These are phyloP conservation scores for Astrothelium macrocarpum DNA, from an alignment of 495 filamentous ascomycete species.

Conservation along the genomic window DNA sequence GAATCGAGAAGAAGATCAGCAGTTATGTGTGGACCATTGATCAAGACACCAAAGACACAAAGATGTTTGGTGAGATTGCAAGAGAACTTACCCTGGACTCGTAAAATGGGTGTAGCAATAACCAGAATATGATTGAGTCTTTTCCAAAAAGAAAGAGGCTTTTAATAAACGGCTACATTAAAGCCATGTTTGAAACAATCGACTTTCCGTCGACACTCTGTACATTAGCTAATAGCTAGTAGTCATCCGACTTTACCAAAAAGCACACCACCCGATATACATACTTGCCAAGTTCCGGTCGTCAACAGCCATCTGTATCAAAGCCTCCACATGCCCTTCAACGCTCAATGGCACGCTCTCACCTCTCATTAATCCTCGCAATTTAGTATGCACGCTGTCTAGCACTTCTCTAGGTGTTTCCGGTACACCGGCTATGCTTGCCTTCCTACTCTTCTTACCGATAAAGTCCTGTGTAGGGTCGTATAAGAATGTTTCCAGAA, in stretches of 20 bases:
- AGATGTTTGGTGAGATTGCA: neutral
- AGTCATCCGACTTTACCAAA: conserved; percentile 67
- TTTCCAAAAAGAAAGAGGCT: no score
- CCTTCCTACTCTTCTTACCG: conserved; percentile 56
- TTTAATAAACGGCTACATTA: no score
- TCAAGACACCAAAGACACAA: neutral
- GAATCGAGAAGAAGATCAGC: neutral
- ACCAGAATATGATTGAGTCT: no score
- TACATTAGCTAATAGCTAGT: no score
- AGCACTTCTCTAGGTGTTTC: conserved; percentile 84
- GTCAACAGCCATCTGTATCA: conserved; percentile 76
- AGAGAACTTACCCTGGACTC: neutral
- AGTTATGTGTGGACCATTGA: neutral
- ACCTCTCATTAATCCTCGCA: conserved; percentile 68
- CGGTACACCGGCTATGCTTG: conserved; percentile 51
- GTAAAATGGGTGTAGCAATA: neutral
- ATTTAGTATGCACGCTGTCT: conserved; percentile 77
- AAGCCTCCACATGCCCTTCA: conserved; percentile 88
- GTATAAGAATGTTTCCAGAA: conserved; percentile 91
- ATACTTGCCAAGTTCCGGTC: conserved; percentile 69
- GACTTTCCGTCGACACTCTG: no score
- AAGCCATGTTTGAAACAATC: no score
- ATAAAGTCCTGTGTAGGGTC: conserved; percentile 94
- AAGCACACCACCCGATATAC: conserved; percentile 98
- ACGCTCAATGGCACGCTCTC: conserved; percentile 88